phyloP scores from a whole-genome alignment of 2,329 filamentous ascomycete genomes.

The Botrytis aclada region DNA sequence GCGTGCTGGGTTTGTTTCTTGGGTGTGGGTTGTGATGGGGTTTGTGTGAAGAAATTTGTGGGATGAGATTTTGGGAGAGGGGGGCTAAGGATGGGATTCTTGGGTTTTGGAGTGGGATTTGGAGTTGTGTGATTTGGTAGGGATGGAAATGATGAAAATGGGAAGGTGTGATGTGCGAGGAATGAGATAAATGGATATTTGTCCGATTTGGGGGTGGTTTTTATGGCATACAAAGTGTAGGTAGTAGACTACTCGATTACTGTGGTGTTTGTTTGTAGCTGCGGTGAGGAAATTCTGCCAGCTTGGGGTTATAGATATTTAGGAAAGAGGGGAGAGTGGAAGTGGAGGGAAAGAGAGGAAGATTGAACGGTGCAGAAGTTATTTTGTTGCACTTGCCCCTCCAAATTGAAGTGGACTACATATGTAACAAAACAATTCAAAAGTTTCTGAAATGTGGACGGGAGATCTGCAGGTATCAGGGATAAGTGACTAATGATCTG shows the following conservation, averaged over 20 bases:
- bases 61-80: too few species aligned
- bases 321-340: neutral
- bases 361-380: too few species aligned
- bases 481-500: neutral
- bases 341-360: too few species aligned
- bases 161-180: neutral
- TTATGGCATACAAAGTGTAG: neutral
- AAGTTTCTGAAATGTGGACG: neutral
- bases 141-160: neutral
- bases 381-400: neutral
- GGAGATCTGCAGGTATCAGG: neutral
- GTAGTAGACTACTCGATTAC: neutral
- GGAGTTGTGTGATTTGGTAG: neutral
- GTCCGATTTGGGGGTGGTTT: too few species aligned
- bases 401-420: neutral
- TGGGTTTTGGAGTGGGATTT: neutral
- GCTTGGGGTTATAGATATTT: neutral
- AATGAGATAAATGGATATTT: neutral
- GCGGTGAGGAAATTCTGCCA: fast-evolving
- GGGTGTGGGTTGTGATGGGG: neutral
- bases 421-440: neutral
- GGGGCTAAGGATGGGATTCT: too few species aligned
- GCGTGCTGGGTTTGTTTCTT: neutral
- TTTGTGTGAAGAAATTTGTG: neutral
- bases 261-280: neutral